A percentile compares a stretch with the other conserved stretches of the same genome.
These are phyloP conservation scores for Colletotrichum viniferum DNA, from an alignment of 2,329 filamentous ascomycete species.

Conservation along the genomic window DNA sequence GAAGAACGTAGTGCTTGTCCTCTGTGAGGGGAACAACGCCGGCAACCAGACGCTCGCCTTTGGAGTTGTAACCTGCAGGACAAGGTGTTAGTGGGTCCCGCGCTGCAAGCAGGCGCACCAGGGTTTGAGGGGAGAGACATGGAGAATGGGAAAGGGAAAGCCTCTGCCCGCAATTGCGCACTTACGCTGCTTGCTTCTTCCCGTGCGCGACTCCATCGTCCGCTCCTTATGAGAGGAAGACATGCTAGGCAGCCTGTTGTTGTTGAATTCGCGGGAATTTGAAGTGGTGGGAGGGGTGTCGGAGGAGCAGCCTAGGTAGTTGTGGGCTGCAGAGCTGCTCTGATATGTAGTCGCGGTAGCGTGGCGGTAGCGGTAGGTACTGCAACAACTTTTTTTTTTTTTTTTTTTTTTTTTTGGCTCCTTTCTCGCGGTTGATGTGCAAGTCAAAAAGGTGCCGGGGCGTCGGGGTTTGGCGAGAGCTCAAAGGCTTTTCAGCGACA, in stretches of 20 bases:
- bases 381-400: slow-evolving; percentile 5
- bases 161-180: slow-evolving; percentile 33
- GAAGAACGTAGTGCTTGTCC: slow-evolving; percentile 86
- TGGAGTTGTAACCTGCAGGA: slow-evolving; percentile 81
- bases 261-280: background rate
- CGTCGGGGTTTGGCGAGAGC: background rate
- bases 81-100: slow-evolving; percentile 39
- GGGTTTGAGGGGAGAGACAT: slow-evolving; percentile 11
- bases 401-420: background rate
- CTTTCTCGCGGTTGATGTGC: background rate
- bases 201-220: slow-evolving; percentile 75
- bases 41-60: slow-evolving; percentile 93
- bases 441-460: slow-evolving; percentile 7
- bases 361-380: background rate
- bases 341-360: background rate
- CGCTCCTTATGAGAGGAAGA: slow-evolving; percentile 40
- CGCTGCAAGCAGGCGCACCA: slow-evolving; percentile 22
- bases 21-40: slow-evolving; percentile 88
- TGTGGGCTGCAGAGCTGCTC: slow-evolving; percentile 9
- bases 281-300: background rate
- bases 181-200: slow-evolving; percentile 83
- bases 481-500: slow-evolving; percentile 22
- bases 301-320: background rate
- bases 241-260: slow-evolving; percentile 12
- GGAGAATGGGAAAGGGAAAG: background rate